phyloP scores from a whole-genome alignment of 768 basidiomycete genomes.

The Rhodosporidiobolus sp. region DNA sequence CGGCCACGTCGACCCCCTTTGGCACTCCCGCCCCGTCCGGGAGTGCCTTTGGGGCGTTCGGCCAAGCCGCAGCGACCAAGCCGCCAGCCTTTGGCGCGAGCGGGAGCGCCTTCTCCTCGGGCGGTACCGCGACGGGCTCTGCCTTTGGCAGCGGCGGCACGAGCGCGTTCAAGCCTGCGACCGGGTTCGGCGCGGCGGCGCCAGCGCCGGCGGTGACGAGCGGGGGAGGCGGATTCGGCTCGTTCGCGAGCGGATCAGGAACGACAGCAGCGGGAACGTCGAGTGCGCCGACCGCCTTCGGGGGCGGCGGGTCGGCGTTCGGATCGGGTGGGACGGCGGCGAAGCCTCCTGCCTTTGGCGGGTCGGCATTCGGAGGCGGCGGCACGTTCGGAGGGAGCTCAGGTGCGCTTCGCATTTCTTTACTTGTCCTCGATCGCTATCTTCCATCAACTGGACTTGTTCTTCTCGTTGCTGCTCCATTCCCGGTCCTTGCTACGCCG shows the following conservation, averaged over 20 bases:
- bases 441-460: no score
- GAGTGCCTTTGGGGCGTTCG: slow-evolving; percentile 21
- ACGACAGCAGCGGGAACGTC: slow-evolving; percentile 11
- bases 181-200: slow-evolving; percentile 16
- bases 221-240: slow-evolving; percentile 21
- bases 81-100: slow-evolving; percentile 17
- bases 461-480: no score
- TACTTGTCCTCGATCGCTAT: no score
- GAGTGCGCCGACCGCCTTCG: slow-evolving; percentile 13
- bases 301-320: slow-evolving; percentile 15
- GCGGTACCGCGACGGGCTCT: not conserved
- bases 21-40: not conserved
- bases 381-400: no score
- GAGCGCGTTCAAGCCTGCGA: slow-evolving; percentile 30
- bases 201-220: not conserved
- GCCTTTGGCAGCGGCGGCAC: slow-evolving; percentile 32
- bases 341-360: slow-evolving; percentile 9
- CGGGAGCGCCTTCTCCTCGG: slow-evolving; percentile 22
- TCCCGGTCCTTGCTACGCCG: not conserved
- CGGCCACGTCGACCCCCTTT: slow-evolving; percentile 3
- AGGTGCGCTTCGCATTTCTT: no score
- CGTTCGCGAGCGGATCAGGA: slow-evolving; percentile 17
- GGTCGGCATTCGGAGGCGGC: not conserved
- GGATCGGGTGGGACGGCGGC: slow-evolving; percentile 11
- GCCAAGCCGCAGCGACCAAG: slow-evolving; percentile 2